Evolutionary conservation across 371 early-diverging fungal genomes (phyloP).

Genomic region (Apophysomyces sp.): DNA sequence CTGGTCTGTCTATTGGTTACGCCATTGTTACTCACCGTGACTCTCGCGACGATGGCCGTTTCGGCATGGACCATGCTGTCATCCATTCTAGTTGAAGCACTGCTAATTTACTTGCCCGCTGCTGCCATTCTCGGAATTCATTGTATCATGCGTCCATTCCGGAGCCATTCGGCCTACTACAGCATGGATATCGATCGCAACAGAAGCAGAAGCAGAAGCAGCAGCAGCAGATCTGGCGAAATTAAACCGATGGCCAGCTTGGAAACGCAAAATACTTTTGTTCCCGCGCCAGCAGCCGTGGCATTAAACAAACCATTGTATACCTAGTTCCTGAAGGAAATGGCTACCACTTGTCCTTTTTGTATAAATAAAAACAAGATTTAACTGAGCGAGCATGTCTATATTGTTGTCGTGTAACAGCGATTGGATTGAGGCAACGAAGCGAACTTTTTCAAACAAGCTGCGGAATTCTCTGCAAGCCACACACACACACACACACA

Average conservation of each 20-base stretch:
- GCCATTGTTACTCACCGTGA: conserved; percentile 9
- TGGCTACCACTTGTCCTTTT: no score
- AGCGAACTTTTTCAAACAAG: not conserved
- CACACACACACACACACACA: conserved; percentile 24
- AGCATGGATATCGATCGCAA: not conserved
- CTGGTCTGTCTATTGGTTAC: conserved; percentile 8
- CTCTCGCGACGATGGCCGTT: conserved; percentile 3
- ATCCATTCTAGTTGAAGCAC: not conserved
- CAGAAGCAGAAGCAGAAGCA: no score
- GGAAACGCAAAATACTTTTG: not conserved
- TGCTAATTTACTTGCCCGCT: not conserved
- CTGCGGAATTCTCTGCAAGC: not conserved
- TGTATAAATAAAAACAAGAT: no score
- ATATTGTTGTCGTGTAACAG: no score
- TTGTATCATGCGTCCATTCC: not conserved
- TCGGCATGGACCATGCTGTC: conserved; percentile 10
- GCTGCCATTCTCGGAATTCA: not conserved
- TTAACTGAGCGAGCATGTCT: no score
- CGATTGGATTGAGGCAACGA: no score
- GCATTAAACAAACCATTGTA: not conserved
- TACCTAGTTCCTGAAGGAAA: no score
- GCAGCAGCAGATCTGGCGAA: no score
- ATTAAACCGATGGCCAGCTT: not conserved
- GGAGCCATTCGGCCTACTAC: not conserved
- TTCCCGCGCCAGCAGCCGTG: not conserved